Evolutionary conservation across 129 eudicot species (phyloP).

Genomic region (Scalesia atractyloides): DNA sequence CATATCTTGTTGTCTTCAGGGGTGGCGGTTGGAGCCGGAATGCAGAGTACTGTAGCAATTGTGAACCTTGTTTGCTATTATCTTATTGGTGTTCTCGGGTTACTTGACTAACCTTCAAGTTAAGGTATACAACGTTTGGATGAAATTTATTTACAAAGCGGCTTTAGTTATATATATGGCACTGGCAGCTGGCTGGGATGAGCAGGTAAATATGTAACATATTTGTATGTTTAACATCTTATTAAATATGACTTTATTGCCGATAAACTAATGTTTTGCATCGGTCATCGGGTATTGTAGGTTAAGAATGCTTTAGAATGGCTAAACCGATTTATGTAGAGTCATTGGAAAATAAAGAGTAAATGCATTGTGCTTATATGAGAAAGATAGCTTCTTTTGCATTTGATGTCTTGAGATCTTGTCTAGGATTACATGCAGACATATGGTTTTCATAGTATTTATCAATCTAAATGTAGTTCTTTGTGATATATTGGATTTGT

Average conservation of each 20-base stretch:
- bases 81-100: slow-evolving; percentile 73
- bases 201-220: slow-evolving; percentile 41
- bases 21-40: slow-evolving; percentile 83
- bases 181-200: slow-evolving; percentile 63
- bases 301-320: slow-evolving; percentile 51
- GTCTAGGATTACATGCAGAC: background rate
- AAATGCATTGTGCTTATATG: background rate
- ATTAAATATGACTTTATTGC: background rate
- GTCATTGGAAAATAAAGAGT: slow-evolving; percentile 26
- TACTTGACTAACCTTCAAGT: slow-evolving; percentile 65
- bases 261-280: background rate
- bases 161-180: slow-evolving; percentile 36
- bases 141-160: background rate
- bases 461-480: background rate
- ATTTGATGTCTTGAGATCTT: slow-evolving; percentile 1
- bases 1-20: slow-evolving; percentile 35
- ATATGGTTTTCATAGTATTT: background rate
- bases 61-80: slow-evolving; percentile 67
- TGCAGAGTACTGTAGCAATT: slow-evolving; percentile 71
- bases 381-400: background rate
- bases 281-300: slow-evolving; percentile 11
- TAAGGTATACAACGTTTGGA: slow-evolving; percentile 43
- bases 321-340: slow-evolving; percentile 43
- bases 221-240: background rate
- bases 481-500: background rate